Conservation (phyloP, 208 protist species). For the Trichomonas vaginalis region DNA sequence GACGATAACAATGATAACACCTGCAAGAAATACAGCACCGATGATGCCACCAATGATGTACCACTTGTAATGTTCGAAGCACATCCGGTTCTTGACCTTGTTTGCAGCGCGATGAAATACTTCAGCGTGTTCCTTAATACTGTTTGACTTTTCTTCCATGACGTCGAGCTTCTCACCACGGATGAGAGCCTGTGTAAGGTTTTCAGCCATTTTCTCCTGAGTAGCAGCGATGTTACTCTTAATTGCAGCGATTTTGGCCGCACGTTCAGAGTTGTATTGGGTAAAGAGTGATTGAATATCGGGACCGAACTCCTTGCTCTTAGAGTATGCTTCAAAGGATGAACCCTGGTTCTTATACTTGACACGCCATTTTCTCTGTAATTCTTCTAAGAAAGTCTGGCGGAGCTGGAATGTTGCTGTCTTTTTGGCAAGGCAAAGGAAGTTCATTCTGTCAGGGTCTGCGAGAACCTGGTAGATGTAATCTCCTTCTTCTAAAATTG, state of each 20-base stretch:
- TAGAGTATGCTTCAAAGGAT: not conserved
- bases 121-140: not conserved
- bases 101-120: not conserved
- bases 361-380: not conserved
- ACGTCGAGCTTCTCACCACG: not conserved
- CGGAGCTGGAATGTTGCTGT: not conserved
- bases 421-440: not conserved
- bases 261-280: not conserved
- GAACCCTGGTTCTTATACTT: not conserved
- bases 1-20: not conserved
- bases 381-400: not conserved
- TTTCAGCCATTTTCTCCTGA: not conserved
- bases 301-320: not conserved
- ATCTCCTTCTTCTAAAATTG: not conserved
- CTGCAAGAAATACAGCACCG: not conserved
- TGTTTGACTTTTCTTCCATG: not conserved
- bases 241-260: not conserved
- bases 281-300: not conserved
- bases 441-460: not conserved
- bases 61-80: not conserved
- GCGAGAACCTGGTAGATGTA: not conserved
- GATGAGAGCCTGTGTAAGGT: not conserved
- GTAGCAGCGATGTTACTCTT: not conserved
- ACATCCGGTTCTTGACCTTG: not conserved
- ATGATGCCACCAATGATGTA: not conserved